phyloP scores from a whole-genome alignment of 2,329 filamentous ascomycete genomes.

The Talaromyces verruculosus region DNA sequence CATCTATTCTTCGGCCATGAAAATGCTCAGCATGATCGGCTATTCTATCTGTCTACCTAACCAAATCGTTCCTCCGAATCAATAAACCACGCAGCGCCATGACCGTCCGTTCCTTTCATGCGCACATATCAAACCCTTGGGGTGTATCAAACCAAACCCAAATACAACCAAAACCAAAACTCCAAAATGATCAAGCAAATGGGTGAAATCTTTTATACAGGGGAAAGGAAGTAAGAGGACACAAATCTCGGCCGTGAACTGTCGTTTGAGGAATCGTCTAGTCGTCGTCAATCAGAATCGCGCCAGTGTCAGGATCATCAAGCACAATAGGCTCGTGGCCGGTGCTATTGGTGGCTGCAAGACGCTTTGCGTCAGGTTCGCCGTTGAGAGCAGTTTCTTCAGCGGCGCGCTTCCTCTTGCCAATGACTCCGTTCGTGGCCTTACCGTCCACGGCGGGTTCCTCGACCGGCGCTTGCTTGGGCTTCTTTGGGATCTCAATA shows the following conservation, averaged over 20 bases:
- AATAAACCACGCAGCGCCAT: slow-evolving; percentile 13
- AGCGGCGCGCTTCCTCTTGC: slow-evolving; percentile 49
- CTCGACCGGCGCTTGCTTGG: slow-evolving; percentile 39
- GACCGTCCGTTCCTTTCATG: slow-evolving; percentile 5
- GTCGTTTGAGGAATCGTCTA: slow-evolving; percentile 3
- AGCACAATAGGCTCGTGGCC: slow-evolving; percentile 43
- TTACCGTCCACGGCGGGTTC: slow-evolving; percentile 32
- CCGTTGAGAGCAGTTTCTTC: slow-evolving; percentile 42
- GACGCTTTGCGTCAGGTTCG: slow-evolving; percentile 45
- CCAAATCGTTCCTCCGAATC: not conserved
- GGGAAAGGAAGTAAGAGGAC: slow-evolving; percentile 16
- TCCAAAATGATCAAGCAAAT: slow-evolving; percentile 12
- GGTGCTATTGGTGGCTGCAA: slow-evolving; percentile 46
- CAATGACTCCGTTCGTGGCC: slow-evolving; percentile 25
- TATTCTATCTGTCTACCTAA: not conserved
- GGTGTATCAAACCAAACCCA: slow-evolving; percentile 1
- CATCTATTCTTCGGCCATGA: not conserved
- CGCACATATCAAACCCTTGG: slow-evolving; percentile 2
- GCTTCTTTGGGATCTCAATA: slow-evolving; percentile 50
- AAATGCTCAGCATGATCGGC: not conserved
- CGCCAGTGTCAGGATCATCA: slow-evolving; percentile 56
- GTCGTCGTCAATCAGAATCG: slow-evolving; percentile 63
- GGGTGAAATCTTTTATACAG: slow-evolving; percentile 25
- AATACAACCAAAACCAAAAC: slow-evolving; percentile 11
- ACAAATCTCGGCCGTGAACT: slow-evolving; percentile 12